Evolutionary conservation across 148 eudicot genomes (phyloP).

Genomic region (Chenopodium quinoa): DNA sequence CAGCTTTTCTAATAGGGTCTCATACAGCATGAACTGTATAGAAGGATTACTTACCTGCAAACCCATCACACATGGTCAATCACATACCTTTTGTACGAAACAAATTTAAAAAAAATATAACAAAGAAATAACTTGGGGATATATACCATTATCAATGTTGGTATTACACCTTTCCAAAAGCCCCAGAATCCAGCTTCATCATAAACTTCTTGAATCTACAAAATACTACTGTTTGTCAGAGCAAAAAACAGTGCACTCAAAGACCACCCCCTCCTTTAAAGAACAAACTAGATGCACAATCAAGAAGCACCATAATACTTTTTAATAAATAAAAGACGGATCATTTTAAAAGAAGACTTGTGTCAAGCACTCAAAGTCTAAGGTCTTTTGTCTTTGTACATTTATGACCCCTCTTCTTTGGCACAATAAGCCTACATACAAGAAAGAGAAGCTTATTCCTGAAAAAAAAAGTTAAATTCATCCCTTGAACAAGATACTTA

Average conservation of each 20-base stretch:
- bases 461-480: too few species aligned
- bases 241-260: background rate
- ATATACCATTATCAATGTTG: conserved; percentile 90
- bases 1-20: conserved; percentile 83
- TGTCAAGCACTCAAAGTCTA: background rate
- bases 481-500: background rate
- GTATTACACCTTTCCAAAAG: conserved; percentile 95
- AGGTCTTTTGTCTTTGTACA: background rate
- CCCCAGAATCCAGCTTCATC: conserved; percentile 89
- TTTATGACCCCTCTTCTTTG: background rate
- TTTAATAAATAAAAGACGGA: background rate
- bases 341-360: background rate
- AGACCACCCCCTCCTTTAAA: background rate
- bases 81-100: conserved; percentile 14
- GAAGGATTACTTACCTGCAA: conserved; percentile 94
- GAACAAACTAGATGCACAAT: conserved; percentile 2
- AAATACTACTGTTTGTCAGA: conserved; percentile 15
- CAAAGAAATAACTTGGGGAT: conserved; percentile 14
- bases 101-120: background rate
- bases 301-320: conserved; percentile 2
- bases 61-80: conserved; percentile 34
- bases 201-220: conserved; percentile 86
- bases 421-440: background rate
- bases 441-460: too few species aligned
- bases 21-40: conserved; percentile 95